Evolutionary conservation across 192 early-diverging fungal species (phyloP).

Genomic region (Mortierella hygrophila): DNA sequence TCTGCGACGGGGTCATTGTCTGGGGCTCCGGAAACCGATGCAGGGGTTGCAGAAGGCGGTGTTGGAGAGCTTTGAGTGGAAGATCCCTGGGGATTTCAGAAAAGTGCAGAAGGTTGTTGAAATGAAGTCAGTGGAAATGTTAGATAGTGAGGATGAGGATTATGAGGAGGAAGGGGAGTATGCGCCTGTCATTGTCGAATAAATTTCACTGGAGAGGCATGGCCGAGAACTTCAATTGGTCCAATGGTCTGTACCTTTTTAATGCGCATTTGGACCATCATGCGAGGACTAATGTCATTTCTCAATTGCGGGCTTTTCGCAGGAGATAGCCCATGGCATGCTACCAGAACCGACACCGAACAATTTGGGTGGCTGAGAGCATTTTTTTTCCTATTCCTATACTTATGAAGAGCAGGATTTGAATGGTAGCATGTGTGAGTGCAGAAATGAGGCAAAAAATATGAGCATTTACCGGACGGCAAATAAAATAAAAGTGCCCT

Average conservation of each 20-base stretch:
- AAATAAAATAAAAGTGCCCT: too few relatives aligned
- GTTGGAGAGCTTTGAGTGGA: constrained; percentile 72
- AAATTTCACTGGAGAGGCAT: neutral
- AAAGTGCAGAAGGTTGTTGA: constrained; percentile 47
- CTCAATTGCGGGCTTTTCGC: too few relatives aligned
- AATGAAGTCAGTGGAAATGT: constrained; percentile 10
- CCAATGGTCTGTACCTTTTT: too few relatives aligned
- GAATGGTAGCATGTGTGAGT: neutral
- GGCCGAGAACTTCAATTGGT: neutral
- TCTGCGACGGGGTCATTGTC: constrained; percentile 57
- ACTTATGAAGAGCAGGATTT: neutral
- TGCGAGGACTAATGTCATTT: too few relatives aligned
- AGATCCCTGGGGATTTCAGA: constrained; percentile 68
- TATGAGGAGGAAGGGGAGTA: constrained; percentile 76
- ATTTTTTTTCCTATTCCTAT: neutral
- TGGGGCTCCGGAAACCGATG: constrained; percentile 57
- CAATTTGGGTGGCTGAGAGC: neutral
- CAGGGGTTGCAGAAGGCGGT: constrained; percentile 64
- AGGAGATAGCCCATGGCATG: too few relatives aligned
- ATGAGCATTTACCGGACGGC: too few relatives aligned
- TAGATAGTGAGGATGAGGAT: constrained; percentile 50
- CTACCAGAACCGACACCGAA: constrained; percentile 1
- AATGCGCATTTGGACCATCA: too few relatives aligned
- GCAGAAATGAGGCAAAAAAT: too few relatives aligned
- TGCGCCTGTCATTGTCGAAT: constrained; percentile 77